Conservation (phyloP, 2,329 filamentous ascomycete species). For the Monilinia laxa region DNA sequence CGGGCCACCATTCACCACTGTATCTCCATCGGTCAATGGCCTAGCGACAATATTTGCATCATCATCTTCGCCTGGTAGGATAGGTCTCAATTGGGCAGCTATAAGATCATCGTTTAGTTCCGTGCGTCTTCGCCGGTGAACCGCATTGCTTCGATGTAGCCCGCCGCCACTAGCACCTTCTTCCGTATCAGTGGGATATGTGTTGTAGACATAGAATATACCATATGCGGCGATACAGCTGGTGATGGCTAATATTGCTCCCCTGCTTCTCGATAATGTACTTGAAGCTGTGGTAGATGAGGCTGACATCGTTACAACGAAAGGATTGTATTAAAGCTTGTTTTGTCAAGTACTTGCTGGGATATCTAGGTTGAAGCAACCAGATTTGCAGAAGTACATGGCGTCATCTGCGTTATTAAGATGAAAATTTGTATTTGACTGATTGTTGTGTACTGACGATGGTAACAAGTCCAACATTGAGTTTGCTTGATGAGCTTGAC, state of each 20-base stretch:
- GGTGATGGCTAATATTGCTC: slow-evolving; percentile 57
- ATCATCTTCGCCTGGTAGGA: slow-evolving; percentile 35
- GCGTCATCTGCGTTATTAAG: neutral
- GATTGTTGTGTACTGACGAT: neutral
- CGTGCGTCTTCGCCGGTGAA: slow-evolving; percentile 49
- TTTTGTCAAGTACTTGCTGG: neutral
- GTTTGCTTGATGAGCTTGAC: neutral
- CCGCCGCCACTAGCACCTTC: slow-evolving; percentile 14
- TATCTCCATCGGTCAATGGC: slow-evolving; percentile 39
- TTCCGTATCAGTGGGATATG: slow-evolving; percentile 7
- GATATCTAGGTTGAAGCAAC: slow-evolving; percentile 8
- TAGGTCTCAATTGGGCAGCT: neutral
- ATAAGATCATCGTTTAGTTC: neutral
- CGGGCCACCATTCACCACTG: slow-evolving; percentile 37
- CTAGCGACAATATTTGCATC: slow-evolving; percentile 32
- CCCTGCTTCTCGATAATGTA: slow-evolving; percentile 52
- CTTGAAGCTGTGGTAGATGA: slow-evolving; percentile 52
- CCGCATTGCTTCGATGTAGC: slow-evolving; percentile 66
- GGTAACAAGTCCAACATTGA: neutral
- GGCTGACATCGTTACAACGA: slow-evolving; percentile 36
- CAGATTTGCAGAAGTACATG: slow-evolving; percentile 16
- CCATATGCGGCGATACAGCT: slow-evolving; percentile 56
- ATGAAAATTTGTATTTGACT: neutral
- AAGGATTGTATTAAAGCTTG: neutral
- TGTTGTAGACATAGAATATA: slow-evolving; percentile 58